Base-by-base conservation (phyloP, 306 rosid genomes). In the Ochetophila trinervis region DNA sequence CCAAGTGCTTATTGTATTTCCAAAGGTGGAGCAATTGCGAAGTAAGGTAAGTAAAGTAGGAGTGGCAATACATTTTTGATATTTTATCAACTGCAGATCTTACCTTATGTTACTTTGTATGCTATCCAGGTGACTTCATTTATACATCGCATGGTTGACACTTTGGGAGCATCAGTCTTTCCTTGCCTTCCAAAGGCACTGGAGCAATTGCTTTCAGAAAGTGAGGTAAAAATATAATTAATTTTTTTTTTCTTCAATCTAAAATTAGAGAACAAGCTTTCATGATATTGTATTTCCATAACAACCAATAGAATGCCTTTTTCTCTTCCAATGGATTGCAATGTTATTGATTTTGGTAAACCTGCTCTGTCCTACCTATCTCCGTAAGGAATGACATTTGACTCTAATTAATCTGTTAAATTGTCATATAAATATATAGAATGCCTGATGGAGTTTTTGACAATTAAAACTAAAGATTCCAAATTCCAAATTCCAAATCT, bases 71-170 rank as follows among this genome's bases (percentile, higher is more conserved):
- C 51, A 51, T 56, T 34, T 27, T 45, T 54, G 58, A 53, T 65
- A 53, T 44, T 35, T 57, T 57, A 58, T 68, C 44, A 34, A 49
- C 54, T 66, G 66, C 48, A 57, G 30, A 57, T 62, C 59, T 77
- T 34, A 67, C 54, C 70, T 74, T 57, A 82, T 68, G 57, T 53
- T 64, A 45, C 16, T 55, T 13, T 60, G 21, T 50, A 14, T 68
- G 69, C 65, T 55, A 60, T 78, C 72, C 64, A 93, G 99, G 97
- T 93, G 49, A 91, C 90, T 1, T 93, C 99, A 57, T 93, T 90
- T 79, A 80, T 93, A 79, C 99, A 93, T 67, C 97, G 99, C 44
- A 93, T 93, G 99, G 97, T 93, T 68, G 99, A 90, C 17, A 90
- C 94, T 47, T 77, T 93, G 37, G 99, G 99, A 34, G 71, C 85